These are phyloP conservation scores for Xerocomus potaroensis DNA, from an alignment of 768 basidiomycete species.

Conservation along the genomic window DNA sequence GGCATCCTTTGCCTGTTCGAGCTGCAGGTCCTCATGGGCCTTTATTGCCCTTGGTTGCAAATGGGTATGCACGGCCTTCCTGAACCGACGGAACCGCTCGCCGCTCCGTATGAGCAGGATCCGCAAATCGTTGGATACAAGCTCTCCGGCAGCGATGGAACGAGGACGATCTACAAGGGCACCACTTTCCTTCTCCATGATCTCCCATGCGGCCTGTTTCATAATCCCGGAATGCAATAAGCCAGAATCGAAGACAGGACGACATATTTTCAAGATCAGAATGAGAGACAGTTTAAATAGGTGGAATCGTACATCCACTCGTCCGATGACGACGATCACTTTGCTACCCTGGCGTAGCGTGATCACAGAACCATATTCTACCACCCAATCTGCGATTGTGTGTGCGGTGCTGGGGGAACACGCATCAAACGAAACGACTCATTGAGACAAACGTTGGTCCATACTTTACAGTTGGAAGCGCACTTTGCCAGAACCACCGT, in stretches of 20 bases:
- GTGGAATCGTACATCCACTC: slow-evolving; percentile 17
- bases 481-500: slow-evolving; percentile 22
- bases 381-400: slow-evolving; percentile 47
- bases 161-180: slow-evolving; percentile 46
- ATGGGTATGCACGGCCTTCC: slow-evolving; percentile 49
- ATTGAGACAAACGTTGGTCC: neutral
- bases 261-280: neutral
- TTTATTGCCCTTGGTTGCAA: slow-evolving; percentile 44
- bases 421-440: neutral
- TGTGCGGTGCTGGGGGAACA: slow-evolving; percentile 11
- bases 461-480: slow-evolving; percentile 18
- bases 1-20: slow-evolving; percentile 27
- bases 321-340: slow-evolving; percentile 17
- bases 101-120: slow-evolving; percentile 47
- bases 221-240: neutral
- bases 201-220: slow-evolving; percentile 47
- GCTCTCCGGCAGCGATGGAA: slow-evolving; percentile 49
- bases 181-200: slow-evolving; percentile 58
- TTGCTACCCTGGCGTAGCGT: slow-evolving; percentile 44
- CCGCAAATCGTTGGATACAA: slow-evolving; percentile 49
- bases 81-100: slow-evolving; percentile 51
- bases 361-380: slow-evolving; percentile 56
- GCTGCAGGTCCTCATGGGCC: slow-evolving; percentile 41
- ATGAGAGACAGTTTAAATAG: no score
- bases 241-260: neutral